A percentile compares a stretch with the other conserved stretches of the same genome.
phyloP scores from a whole-genome alignment of 78 protist species.

The Creolimax fragrantissima region DNA sequence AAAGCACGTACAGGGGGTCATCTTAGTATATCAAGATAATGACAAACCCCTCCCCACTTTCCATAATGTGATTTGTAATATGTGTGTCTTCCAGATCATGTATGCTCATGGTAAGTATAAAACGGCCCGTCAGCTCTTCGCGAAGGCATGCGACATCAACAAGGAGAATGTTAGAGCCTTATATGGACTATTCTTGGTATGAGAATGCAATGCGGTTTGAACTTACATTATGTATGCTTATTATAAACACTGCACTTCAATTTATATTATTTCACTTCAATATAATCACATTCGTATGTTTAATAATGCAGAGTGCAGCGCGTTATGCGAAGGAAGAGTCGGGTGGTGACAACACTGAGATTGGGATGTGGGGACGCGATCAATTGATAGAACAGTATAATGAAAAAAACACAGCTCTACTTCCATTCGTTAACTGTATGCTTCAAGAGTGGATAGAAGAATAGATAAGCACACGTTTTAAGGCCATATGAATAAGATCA shows the following conservation, averaged over 20 bases:
- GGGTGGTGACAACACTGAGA: not conserved
- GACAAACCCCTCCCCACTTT: no score
- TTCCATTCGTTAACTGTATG: not conserved
- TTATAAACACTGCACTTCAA: no score
- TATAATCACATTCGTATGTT: no score
- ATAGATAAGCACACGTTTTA: no score
- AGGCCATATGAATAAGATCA: no score
- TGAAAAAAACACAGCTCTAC: not conserved
- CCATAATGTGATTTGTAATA: no score
- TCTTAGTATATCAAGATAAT: no score
- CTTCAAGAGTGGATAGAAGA: not conserved
- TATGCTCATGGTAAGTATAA: not conserved
- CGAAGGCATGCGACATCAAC: not conserved
- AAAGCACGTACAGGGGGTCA: no score
- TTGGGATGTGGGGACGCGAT: not conserved
- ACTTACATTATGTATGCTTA: no score
- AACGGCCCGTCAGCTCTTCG: not conserved
- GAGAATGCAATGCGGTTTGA: no score
- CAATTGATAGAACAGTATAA: not conserved
- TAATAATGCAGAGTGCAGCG: not conserved
- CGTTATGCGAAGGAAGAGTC: not conserved
- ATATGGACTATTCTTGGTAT: not conserved
- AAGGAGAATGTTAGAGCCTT: not conserved
- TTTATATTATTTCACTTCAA: no score
- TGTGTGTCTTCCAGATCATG: no score